These are phyloP conservation scores for Entonaema liquescens DNA, from an alignment of 495 filamentous ascomycete species.

Conservation along the genomic window DNA sequence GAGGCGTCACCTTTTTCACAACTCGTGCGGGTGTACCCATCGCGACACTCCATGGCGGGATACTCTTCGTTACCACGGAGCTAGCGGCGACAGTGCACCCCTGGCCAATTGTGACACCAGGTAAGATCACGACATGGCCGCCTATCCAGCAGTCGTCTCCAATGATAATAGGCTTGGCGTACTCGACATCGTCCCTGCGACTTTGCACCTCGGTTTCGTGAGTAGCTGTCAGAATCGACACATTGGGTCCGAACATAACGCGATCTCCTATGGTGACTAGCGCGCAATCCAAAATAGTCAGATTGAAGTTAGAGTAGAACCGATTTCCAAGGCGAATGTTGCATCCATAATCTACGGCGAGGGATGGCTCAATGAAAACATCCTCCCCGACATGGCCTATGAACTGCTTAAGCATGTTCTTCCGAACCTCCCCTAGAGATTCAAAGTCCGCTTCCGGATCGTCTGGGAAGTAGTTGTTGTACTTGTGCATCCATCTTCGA, in stretches of 20 bases:
- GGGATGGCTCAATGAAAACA: slow-evolving; percentile 61
- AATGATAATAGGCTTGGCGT: slow-evolving; percentile 76
- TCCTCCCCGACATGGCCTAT: slow-evolving; percentile 56
- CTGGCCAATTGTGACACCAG: slow-evolving; percentile 84
- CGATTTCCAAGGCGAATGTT: slow-evolving; percentile 60
- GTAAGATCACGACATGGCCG: slow-evolving; percentile 76
- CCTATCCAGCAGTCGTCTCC: slow-evolving; percentile 93
- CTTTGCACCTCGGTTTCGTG: slow-evolving; percentile 82
- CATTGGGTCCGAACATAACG: slow-evolving; percentile 82
- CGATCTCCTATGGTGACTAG: slow-evolving; percentile 79
- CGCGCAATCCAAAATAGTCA: slow-evolving; percentile 80
- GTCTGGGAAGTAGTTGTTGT: slow-evolving; percentile 60
- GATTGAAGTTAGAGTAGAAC: slow-evolving; percentile 81
- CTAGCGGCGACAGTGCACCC: slow-evolving; percentile 77
- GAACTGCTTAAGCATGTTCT: slow-evolving; percentile 51
- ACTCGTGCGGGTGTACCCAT: slow-evolving; percentile 42
- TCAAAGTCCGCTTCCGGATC: slow-evolving; percentile 49
- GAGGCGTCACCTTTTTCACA: slow-evolving; percentile 38
- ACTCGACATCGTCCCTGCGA: slow-evolving; percentile 77
- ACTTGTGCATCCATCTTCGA: slow-evolving; percentile 54
- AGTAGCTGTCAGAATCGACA: slow-evolving; percentile 73
- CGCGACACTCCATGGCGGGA: slow-evolving; percentile 36
- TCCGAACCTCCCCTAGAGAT: slow-evolving; percentile 47
- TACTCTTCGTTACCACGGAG: slow-evolving; percentile 85
- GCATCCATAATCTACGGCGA: slow-evolving; percentile 64